A percentile compares a stretch with the other conserved stretches of the same genome.
phyloP scores from a whole-genome alignment of 805 yeast species.

The Monosporozyma aerobia region DNA sequence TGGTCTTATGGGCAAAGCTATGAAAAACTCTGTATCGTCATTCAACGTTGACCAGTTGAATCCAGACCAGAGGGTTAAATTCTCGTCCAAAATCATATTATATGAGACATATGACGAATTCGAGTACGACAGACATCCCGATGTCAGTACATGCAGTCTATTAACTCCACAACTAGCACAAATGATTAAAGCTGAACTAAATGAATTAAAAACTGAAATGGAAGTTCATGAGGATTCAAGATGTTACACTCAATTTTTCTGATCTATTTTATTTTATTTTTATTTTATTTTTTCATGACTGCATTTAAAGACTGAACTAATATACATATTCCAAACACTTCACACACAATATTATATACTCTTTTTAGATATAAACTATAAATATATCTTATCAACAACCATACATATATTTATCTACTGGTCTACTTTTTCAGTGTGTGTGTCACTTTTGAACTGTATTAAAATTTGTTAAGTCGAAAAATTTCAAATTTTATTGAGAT shows the following conservation, averaged over 20 bases:
- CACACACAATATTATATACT: not conserved
- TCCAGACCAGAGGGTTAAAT: slow-evolving; percentile 26
- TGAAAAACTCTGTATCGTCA: slow-evolving; percentile 30
- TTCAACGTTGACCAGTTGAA: not conserved
- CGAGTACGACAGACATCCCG: slow-evolving; percentile 91
- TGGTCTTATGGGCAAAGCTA: slow-evolving; percentile 53
- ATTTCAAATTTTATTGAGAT: not conserved
- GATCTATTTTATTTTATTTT: not conserved
- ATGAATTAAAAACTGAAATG: slow-evolving; percentile 72
- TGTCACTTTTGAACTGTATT: not conserved
- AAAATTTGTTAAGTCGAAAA: not conserved
- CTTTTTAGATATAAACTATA: not conserved
- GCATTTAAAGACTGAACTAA: not conserved
- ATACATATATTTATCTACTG: not conserved
- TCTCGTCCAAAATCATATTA: slow-evolving; percentile 73
- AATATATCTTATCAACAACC: not conserved
- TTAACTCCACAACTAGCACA: slow-evolving; percentile 82
- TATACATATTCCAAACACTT: not conserved
- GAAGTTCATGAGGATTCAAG: slow-evolving; percentile 69
- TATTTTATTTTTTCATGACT: too few species aligned
- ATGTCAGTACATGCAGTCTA: slow-evolving; percentile 84
- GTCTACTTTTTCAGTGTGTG: not conserved
- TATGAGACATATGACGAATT: slow-evolving; percentile 76
- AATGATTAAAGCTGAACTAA: slow-evolving; percentile 76
- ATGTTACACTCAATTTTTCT: slow-evolving; percentile 79